Percentiles rank a stretch among this genome's conserved stretches.
Conservation (phyloP, 2,329 filamentous ascomycete genomes). For the Phialophora macrospora region DNA sequence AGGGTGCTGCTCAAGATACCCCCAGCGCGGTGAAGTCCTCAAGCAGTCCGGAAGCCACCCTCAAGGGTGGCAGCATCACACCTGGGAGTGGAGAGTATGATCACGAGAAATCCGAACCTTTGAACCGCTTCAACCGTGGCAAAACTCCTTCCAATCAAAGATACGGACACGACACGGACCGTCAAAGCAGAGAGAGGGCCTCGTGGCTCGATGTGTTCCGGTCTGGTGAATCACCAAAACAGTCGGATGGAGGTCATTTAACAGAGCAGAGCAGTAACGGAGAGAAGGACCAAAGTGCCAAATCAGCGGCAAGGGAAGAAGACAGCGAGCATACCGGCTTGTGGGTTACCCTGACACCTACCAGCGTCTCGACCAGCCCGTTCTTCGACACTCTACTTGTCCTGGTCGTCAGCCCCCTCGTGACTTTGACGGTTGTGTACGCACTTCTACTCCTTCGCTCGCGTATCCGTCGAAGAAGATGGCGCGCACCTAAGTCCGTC, state of each 20-base stretch:
- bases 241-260: conserved; percentile 29
- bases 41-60: conserved; percentile 43
- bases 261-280: conserved; percentile 36
- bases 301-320: conserved; percentile 40
- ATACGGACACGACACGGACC: neutral
- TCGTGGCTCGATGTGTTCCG: conserved; percentile 36
- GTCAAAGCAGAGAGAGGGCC: conserved; percentile 14
- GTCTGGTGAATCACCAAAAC: conserved; percentile 21
- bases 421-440: conserved; percentile 92
- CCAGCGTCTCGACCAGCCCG: conserved; percentile 82
- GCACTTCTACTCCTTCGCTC: conserved; percentile 84
- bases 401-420: conserved; percentile 88
- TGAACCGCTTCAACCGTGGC: conserved; percentile 25
- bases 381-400: conserved; percentile 98
- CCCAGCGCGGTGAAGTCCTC: conserved; percentile 28
- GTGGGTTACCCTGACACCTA: conserved; percentile 95
- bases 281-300: conserved; percentile 33
- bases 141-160: conserved; percentile 18
- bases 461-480: conserved; percentile 83
- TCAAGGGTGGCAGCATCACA: conserved; percentile 70
- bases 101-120: conserved; percentile 42
- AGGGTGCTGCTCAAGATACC: conserved; percentile 37
- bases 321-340: conserved; percentile 72
- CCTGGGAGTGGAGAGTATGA: conserved; percentile 74
- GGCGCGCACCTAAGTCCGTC: conserved; percentile 96